Evolutionary conservation across 2,329 filamentous ascomycete genomes (phyloP).

Genomic region (Aspergillus costaricaensis): DNA sequence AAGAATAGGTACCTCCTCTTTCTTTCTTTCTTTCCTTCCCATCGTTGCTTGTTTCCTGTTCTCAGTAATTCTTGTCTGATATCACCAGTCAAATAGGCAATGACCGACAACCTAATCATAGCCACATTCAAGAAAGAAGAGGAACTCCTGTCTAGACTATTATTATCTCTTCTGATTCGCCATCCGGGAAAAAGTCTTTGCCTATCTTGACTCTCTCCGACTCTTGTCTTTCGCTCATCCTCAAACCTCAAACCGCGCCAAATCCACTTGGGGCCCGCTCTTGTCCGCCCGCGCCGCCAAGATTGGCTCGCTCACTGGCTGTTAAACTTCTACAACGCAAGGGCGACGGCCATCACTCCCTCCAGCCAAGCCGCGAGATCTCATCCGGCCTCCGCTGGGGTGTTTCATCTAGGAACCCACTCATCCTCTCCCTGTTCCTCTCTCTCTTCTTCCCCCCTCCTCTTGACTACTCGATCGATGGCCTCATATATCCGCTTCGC

Average conservation of each 20-base stretch:
- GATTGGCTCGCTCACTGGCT: slow-evolving; percentile 2
- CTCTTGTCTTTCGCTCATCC: not conserved
- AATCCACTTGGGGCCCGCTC: slow-evolving; percentile 7
- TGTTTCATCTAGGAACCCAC: slow-evolving; percentile 16
- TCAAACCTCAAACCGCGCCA: not conserved
- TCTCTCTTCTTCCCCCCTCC: not conserved
- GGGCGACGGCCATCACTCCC: not conserved
- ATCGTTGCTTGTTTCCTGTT: not conserved
- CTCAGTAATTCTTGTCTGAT: not conserved
- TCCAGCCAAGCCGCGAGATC: slow-evolving; percentile 9
- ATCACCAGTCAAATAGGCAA: not conserved
- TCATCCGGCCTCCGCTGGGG: slow-evolving; percentile 11
- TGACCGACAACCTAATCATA: not conserved
- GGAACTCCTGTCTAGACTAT: too few relatives aligned
- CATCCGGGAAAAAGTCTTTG: not conserved
- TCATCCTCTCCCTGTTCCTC: not conserved
- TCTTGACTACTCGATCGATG: not conserved
- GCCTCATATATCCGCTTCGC: not conserved
- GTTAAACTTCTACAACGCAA: slow-evolving; percentile 1
- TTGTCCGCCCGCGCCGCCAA: not conserved
- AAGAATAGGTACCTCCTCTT: not conserved
- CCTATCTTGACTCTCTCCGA: not conserved
- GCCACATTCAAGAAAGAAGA: too few relatives aligned
- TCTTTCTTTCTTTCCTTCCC: not conserved
- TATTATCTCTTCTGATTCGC: not conserved